Evolutionary conservation across 495 filamentous ascomycete species (phyloP).

Genomic region (Wilcoxina mikolae): DNA sequence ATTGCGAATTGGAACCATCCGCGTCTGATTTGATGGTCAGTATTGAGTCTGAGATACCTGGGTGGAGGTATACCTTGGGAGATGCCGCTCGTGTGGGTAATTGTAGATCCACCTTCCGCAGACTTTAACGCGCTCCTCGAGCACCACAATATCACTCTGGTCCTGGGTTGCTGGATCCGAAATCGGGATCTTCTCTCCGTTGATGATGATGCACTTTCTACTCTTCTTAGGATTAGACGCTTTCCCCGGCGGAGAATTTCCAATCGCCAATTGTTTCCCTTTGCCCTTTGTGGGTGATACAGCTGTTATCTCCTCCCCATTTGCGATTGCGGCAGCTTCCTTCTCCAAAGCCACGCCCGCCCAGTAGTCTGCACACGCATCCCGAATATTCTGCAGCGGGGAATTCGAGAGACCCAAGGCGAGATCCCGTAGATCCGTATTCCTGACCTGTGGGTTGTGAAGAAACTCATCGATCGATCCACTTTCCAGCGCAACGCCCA

Average conservation of each 20-base stretch:
- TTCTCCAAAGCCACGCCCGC: conserved; percentile 30
- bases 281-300: conserved; percentile 4
- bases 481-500: conserved; percentile 34
- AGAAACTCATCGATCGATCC: conserved; percentile 37
- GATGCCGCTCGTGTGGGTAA: conserved; percentile 38
- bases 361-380: conserved; percentile 40
- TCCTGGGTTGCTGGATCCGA: neutral
- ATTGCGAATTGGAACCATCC: conserved; percentile 44
- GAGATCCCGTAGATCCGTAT: conserved; percentile 36
- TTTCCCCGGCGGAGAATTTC: neutral
- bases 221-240: neutral
- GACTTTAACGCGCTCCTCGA: conserved; percentile 32
- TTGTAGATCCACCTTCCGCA: conserved; percentile 42
- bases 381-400: conserved; percentile 35
- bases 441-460: conserved; percentile 31
- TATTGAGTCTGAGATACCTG: neutral
- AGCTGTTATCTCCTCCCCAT: neutral
- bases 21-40: conserved; percentile 10
- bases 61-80: conserved; percentile 27
- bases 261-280: neutral
- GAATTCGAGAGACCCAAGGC: conserved; percentile 37
- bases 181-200: neutral
- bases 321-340: neutral
- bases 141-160: neutral
- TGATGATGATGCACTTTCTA: neutral